Conservation (phyloP, 2,329 filamentous ascomycete genomes). For the Gnomoniopsis smithogilvyi region DNA sequence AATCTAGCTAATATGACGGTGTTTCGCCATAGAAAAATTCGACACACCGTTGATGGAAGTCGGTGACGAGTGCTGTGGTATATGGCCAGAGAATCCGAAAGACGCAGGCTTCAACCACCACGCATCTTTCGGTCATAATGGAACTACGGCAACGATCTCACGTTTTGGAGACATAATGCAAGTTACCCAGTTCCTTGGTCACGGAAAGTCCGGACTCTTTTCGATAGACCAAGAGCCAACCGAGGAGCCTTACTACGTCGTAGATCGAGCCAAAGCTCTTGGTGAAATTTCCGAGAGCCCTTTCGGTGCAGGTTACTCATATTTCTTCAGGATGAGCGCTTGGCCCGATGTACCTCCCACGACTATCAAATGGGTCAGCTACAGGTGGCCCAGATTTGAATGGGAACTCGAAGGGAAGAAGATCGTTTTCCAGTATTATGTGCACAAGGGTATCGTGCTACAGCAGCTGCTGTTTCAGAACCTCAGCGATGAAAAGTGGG, state of each 20-base stretch:
- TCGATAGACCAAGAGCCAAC: background rate
- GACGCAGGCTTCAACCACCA: too few species aligned
- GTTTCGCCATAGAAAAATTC: too few species aligned
- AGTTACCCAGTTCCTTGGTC: background rate
- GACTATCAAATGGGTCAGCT: background rate
- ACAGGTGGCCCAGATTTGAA: background rate
- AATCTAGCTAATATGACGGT: too few species aligned
- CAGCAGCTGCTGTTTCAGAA: slow-evolving; percentile 2
- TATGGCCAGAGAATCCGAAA: too few species aligned
- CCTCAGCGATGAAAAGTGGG: background rate
- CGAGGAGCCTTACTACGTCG: background rate
- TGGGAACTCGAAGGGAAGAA: background rate
- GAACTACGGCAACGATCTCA: background rate
- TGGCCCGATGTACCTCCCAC: background rate
- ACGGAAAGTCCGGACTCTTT: background rate
- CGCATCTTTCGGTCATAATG: background rate
- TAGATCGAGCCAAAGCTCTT: background rate
- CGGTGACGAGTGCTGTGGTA: too few species aligned
- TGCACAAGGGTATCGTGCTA: background rate
- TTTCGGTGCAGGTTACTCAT: too few species aligned
- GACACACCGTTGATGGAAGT: too few species aligned
- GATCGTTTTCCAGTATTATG: background rate
- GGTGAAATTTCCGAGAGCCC: background rate
- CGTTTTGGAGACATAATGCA: background rate
- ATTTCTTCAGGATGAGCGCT: background rate